Evolutionary conservation across 495 filamentous ascomycete species (phyloP), one percentile per base, ranked within the genome.

Genomic region (Aspergillus campestris): DNA sequence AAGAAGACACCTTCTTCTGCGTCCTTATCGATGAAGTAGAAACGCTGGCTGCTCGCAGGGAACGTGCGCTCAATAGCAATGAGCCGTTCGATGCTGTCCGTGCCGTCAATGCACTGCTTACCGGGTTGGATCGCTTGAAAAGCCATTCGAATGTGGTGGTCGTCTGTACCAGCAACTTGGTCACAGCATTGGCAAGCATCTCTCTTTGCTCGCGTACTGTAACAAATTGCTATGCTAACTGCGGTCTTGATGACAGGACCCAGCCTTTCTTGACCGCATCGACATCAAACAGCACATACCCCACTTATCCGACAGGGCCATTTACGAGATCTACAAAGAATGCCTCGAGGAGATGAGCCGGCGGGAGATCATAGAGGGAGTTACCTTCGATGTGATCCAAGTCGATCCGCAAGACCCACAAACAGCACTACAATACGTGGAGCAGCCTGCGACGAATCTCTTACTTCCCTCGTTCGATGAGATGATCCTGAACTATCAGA

Each of bases 11-110:
- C 4, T 66, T 80, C 35, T 52, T 78, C 10, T 70, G 67, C 34
- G 63, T 81, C 1, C 45, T 81, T 10, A 69, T 81, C 42, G 77
- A 80, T 50, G 76, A 78, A 40, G 66, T 81, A 9, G 77, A 81
- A 46, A 77, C 66, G 28, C 52, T 81, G 13, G 66, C 74, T 28
- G 58, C 67, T 31, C 58, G 61, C 6, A 69, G 74, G 31, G 65
- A 71, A 38, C 60, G 62, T 24, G 59, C 69, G n/a, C 51, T 60
- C 5, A 57, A 30, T 35, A 58, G 62, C 15, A 67, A 65, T 42
- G 77, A 80, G 50, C 74, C 72, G 6, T 62, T 57, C 11, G 77
- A 75, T 48, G 57, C 68, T 11, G 49, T 79, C 30, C 60, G 77
- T 43, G 60, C 64, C 9, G 59, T 61, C 9, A 65, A 67, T 34